Evolutionary conservation across 2,329 filamentous ascomycete genomes (phyloP), one percentile per base, ranked within the genome.

Genomic region (Aureobasidium sp.): DNA sequence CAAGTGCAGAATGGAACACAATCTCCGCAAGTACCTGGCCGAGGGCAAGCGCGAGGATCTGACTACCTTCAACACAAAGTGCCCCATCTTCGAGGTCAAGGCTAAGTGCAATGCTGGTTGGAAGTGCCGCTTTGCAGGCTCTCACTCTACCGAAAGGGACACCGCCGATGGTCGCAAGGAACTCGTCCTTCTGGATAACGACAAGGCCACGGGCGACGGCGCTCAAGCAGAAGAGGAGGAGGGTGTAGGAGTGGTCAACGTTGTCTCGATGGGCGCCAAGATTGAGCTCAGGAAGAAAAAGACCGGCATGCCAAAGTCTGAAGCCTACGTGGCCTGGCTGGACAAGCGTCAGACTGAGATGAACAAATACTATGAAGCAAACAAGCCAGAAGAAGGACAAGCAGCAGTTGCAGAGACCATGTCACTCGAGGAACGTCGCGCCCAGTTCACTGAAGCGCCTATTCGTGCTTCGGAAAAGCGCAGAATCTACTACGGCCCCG

Each of bases 391-490:
- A 41, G 63, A 68, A 47, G 60, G 67, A 29, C 66, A 68, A 49
- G 56, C 67, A 29, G 66, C 79, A 44, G 76, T 81, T 44, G 72
- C 75, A 5, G 57, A 64, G 9, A 61, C 52, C 42, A 48, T 55
- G 47, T 73, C 74, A n/a, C 76, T 77, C 37, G 78, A 88, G 64
- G 91, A 96, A 56, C 85, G 88, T 64, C 84, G 90, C 59, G 93
- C 94, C 8, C 82, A 83, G 63, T 97, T 88, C 72, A 82, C 85
- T n/a, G 92, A 97, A 64, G 87, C 91, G 27, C 93, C 93, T 0
- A 87, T 97, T 71, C 84, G 88, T 70, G 87, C 94, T 1, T 97
- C 93, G 0, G 94, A 99, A 77, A 99, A 99, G 79, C 85, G 94
- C 63, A 86, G 87, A 56, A 81, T 99, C 62, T 97, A 99, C 77